phyloP scores from a whole-genome alignment of 305 asterid species.

The Fraxinus dipetala region DNA sequence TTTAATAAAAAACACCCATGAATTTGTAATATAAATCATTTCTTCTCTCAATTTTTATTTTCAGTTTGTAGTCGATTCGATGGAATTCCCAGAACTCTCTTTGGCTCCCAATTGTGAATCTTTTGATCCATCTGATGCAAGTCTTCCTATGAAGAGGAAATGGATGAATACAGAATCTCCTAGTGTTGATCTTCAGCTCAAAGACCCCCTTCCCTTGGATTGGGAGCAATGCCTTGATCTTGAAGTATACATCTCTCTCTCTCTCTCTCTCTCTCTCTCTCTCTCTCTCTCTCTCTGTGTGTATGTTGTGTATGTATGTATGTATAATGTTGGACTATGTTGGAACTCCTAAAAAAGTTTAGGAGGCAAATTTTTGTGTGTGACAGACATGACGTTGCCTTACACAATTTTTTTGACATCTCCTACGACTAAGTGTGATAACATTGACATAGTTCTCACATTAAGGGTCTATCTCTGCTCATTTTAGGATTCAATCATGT shows the following conservation, averaged over 20 bases:
- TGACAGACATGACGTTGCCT: not conserved
- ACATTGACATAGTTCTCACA: not conserved
- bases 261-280: constrained; percentile 14
- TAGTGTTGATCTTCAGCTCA: constrained; percentile 47
- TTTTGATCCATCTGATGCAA: not conserved
- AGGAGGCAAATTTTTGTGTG: not conserved
- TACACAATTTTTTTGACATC: too few relatives aligned
- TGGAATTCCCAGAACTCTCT: constrained; percentile 50
- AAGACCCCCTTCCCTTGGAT: constrained; percentile 52
- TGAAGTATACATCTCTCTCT: constrained; percentile 28
- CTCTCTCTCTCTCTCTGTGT: not conserved
- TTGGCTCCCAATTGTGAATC: constrained; percentile 22
- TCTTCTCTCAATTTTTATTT: not conserved
- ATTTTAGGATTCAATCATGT: too few relatives aligned
- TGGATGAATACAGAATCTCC: constrained; percentile 26
- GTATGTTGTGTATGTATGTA: not conserved
- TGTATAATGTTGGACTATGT: not conserved
- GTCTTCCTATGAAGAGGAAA: constrained; percentile 43
- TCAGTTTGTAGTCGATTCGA: not conserved
- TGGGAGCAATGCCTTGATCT: constrained; percentile 74
- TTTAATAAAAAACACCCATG: not conserved
- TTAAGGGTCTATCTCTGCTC: too few relatives aligned
- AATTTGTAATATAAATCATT: not conserved
- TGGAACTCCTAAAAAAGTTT: too few relatives aligned
- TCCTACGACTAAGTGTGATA: not conserved